Evolutionary conservation across 2,329 filamentous ascomycete species (phyloP).

Genomic region (Cladophialophora carrionii): DNA sequence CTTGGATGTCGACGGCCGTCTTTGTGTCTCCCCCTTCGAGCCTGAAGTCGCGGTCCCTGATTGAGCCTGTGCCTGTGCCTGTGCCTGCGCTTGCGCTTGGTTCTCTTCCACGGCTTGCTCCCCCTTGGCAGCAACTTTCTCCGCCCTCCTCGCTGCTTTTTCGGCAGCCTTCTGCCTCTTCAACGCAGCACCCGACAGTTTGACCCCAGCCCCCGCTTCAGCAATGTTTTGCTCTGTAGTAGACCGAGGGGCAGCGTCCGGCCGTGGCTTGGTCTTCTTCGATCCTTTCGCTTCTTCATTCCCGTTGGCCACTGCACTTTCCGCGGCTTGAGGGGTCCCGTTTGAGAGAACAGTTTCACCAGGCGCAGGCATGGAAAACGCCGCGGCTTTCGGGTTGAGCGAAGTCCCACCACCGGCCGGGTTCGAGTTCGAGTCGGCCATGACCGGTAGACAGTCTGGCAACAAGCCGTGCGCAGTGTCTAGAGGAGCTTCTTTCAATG

Average conservation of each 20-base stretch:
- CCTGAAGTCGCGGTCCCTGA: slow-evolving; percentile 35
- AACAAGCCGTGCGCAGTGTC: background rate
- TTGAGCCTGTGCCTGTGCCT: slow-evolving; percentile 37
- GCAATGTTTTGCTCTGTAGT: slow-evolving; percentile 35
- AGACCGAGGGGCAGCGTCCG: slow-evolving; percentile 23
- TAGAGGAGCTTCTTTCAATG: background rate
- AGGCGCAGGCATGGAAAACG: slow-evolving; percentile 32
- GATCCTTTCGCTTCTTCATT: slow-evolving; percentile 10
- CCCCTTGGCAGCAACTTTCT: slow-evolving; percentile 60
- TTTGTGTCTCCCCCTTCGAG: slow-evolving; percentile 40
- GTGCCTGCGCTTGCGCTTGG: slow-evolving; percentile 33
- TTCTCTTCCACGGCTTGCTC: slow-evolving; percentile 39
- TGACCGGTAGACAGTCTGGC: slow-evolving; percentile 1
- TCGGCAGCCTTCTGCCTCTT: slow-evolving; percentile 90
- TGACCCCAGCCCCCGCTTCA: slow-evolving; percentile 41
- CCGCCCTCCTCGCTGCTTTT: slow-evolving; percentile 80
- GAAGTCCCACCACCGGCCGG: slow-evolving; percentile 7
- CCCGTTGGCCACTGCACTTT: slow-evolving; percentile 19
- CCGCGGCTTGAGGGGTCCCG: slow-evolving; percentile 13
- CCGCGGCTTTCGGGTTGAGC: slow-evolving; percentile 34
- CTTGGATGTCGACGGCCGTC: slow-evolving; percentile 31
- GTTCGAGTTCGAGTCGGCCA: slow-evolving; percentile 23
- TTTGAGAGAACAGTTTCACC: slow-evolving; percentile 14
- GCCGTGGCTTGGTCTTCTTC: slow-evolving; percentile 26
- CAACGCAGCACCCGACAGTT: slow-evolving; percentile 65